Base-by-base conservation (phyloP, 2,329 filamentous ascomycete genomes). In the Paecilomyces sp. region DNA sequence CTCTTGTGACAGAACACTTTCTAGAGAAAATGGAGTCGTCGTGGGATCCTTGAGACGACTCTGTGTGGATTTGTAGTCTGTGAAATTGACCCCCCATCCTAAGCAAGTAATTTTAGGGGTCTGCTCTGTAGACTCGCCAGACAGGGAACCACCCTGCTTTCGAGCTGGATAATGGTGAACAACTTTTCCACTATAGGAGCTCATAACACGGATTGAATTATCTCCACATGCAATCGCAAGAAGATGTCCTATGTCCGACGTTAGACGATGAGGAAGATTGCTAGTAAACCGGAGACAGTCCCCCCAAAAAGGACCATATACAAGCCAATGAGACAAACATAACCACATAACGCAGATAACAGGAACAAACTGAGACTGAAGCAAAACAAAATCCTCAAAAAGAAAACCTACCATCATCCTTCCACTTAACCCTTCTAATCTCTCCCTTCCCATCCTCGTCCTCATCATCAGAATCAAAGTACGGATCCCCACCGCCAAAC, bases 221-320 rank as follows among this genome's bases (percentile, higher is more conserved):
- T 96, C 91, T 65, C 85, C 91, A 86, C 91, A 96, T 54, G 87
- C 91, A 13, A 94, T 85, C 13, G 91, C 91, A 58, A 97, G 82
- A 51, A 91, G 86, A 63, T 90, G 88, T 25, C 73, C 72, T 75
- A 31, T 18, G 41, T 47, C 15, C n/a, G 8, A 9, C 15, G 18
- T 47, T 47, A 47, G 41, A 22, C 18, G 8, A 47, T n/a, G 41
- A 47, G n/a, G 41, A 47, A 47, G n/a, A 47, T 18, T 15, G 6
- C 9, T 6, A 3, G 51, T 15, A 50, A 13, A 18, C 25, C 13
- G 5, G 7, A 30, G 9, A 13, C 24, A 25, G 31, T 8, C 8
- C 30, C 52, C 5, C 34, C 60, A 56, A 15, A 61, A 52, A 24
- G 34, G 9, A 55, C 34, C 12, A 55, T 24, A 51, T 25, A 13